Base-by-base conservation (phyloP, 495 filamentous ascomycete genomes). In the Pseudevernia furfuracea region DNA sequence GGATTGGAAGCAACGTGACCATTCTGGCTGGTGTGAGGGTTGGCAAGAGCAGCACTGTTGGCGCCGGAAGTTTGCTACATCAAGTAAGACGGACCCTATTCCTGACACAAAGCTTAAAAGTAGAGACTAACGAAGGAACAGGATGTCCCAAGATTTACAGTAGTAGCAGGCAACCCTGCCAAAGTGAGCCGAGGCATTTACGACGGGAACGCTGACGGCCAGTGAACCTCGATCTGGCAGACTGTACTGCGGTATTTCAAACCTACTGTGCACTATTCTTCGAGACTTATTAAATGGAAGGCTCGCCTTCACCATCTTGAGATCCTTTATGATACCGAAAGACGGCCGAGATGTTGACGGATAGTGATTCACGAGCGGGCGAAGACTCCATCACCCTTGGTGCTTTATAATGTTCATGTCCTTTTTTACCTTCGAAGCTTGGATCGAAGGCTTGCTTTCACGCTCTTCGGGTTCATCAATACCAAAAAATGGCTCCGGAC, bases 1-100 rank as follows among this genome's bases (percentile, higher is more conserved):
- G 89, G 83, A 87, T 96, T 68, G 93, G 92, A 25, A 88, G 87
- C 23, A 89, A 89, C 67, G 90, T 87, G 36, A 91, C 87, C 21
- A 93, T 98, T 68, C 80, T 92, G 66, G 87, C 78, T 58, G 84
- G 83, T 48, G 77, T 82, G 25, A 73, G 74, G 4, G 77, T 81
- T 37, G 78, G 78, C 0, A 69, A 78, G 65, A 78, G 78, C 5
- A 78, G 70, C 23, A 80, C 77, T 8, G 74, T 81, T 58, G 78
- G 77, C 1, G 78, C 78, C 2, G 78, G 77, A 2, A 71, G 70
- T 56, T 38, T 71, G 39, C 53, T 71, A 36, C 70, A 71, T 66
- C 65, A 70, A 61, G 70, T 71, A 36, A 25, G 65, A 37, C 11
- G 6, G 10, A 12, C 37, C 46, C 28, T 25, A 7, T 4, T 53